Percentiles rank a stretch among this genome's conserved stretches.
Conservation (phyloP, 1,284 basidiomycete species). For the Tetrapyrgos nigripes region DNA sequence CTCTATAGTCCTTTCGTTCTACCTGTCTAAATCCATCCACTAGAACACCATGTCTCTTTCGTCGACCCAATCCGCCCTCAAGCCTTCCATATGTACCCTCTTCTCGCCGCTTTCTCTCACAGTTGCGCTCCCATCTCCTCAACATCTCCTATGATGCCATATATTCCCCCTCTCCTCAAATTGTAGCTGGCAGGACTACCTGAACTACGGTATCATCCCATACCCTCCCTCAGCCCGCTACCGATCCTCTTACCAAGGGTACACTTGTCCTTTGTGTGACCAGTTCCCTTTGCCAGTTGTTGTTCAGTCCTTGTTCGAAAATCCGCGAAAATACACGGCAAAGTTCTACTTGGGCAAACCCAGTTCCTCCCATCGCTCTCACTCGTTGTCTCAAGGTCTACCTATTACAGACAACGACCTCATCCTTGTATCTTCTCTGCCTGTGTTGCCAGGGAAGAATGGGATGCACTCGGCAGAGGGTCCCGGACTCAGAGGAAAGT, state of each 20-base stretch:
- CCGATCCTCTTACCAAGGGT: constrained; percentile 58
- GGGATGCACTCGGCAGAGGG: constrained; percentile 62
- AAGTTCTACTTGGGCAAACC: constrained; percentile 31
- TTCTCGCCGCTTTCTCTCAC: constrained; percentile 59
- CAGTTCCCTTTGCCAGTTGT: constrained; percentile 68
- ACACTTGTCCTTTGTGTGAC: constrained; percentile 62
- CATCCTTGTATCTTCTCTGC: constrained; percentile 58
- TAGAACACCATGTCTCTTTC: constrained; percentile 48
- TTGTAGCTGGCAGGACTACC: constrained; percentile 59
- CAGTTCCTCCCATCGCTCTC: constrained; percentile 20
- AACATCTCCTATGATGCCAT: constrained; percentile 62
- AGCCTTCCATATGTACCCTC: constrained; percentile 62
- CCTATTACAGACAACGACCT: constrained; percentile 69
- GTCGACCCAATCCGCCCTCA: constrained; percentile 39
- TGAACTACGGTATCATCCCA: constrained; percentile 58
- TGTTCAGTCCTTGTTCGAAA: constrained; percentile 34
- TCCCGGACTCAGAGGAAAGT: constrained; percentile 57
- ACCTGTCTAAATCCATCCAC: not conserved
- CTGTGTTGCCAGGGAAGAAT: constrained; percentile 65
- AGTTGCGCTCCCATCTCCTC: constrained; percentile 50
- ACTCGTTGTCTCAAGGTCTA: constrained; percentile 25
- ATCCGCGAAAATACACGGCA: constrained; percentile 12
- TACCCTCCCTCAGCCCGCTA: constrained; percentile 67
- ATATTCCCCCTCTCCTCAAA: constrained; percentile 61
- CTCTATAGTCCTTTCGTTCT: not conserved